Evolutionary conservation across 208 protist genomes (phyloP).

Genomic region (Leishmania turanica): DNA sequence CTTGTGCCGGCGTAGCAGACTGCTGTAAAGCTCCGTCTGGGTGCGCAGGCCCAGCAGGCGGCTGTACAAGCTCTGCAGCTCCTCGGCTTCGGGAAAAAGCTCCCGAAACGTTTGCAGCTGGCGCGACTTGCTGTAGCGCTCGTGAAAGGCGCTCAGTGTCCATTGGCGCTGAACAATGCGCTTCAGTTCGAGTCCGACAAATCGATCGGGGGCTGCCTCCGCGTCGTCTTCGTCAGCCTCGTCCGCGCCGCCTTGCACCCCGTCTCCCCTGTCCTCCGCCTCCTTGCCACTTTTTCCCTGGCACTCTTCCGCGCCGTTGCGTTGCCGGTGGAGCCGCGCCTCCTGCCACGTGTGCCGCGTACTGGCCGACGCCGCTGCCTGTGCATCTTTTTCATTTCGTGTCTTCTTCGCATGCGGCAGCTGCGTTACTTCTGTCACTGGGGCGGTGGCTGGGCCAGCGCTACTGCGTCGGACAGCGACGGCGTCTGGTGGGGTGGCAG

Average conservation of each 20-base stretch:
- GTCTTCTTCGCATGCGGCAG: slow-evolving; percentile 35
- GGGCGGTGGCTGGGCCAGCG: neutral
- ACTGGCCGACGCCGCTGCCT: slow-evolving; percentile 21
- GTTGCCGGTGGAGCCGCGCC: slow-evolving; percentile 8
- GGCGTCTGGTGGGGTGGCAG: neutral
- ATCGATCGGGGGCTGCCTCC: slow-evolving; percentile 35
- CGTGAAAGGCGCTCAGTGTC: slow-evolving; percentile 63
- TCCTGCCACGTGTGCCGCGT: slow-evolving; percentile 22
- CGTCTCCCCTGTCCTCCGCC: neutral
- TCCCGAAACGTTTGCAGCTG: slow-evolving; percentile 64
- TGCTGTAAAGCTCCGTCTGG: slow-evolving; percentile 82
- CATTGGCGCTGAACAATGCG: slow-evolving; percentile 67
- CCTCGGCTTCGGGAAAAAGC: slow-evolving; percentile 81
- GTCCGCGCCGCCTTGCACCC: slow-evolving; percentile 18
- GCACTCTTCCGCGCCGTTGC: neutral
- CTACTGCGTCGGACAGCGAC: neutral
- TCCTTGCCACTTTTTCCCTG: neutral
- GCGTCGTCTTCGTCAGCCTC: slow-evolving; percentile 22
- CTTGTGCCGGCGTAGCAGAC: slow-evolving; percentile 80
- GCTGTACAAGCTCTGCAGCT: slow-evolving; percentile 75
- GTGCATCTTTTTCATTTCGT: slow-evolving; percentile 29
- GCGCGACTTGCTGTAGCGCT: slow-evolving; percentile 62
- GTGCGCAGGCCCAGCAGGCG: slow-evolving; percentile 73
- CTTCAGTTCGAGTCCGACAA: slow-evolving; percentile 84
- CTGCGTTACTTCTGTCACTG: slow-evolving; percentile 2